These are phyloP conservation scores for Cystobasidiaceae sp. DNA, from an alignment of 1,284 basidiomycete genomes.

Conservation along the genomic window DNA sequence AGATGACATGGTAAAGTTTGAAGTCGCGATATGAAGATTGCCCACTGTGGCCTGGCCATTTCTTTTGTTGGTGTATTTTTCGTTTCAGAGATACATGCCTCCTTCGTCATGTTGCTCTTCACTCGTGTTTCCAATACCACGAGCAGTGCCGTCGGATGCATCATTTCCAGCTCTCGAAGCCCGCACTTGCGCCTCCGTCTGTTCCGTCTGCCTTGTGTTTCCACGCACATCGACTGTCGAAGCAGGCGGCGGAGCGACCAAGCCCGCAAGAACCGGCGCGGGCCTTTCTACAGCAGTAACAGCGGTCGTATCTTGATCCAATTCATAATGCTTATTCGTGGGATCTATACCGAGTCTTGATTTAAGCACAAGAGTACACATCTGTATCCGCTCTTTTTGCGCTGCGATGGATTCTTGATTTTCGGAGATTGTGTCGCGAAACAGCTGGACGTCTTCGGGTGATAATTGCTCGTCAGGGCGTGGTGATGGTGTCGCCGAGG, in stretches of 20 bases:
- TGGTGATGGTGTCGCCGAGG: too few relatives aligned
- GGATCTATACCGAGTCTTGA: conserved; percentile 16
- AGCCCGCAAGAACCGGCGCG: too few relatives aligned
- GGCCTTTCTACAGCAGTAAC: conserved; percentile 18
- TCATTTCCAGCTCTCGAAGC: background rate
- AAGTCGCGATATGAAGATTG: too few relatives aligned
- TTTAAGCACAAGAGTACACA: conserved; percentile 16
- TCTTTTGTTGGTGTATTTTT: too few relatives aligned
- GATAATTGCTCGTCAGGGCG: background rate
- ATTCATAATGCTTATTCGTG: conserved; percentile 18
- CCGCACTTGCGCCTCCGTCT: too few relatives aligned
- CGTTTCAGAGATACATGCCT: conserved; percentile 7
- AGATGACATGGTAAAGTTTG: too few relatives aligned
- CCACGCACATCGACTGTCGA: background rate
- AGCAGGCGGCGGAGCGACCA: background rate
- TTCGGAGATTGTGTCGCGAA: conserved; percentile 1
- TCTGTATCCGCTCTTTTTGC: conserved; percentile 21
- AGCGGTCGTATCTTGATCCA: conserved; percentile 25
- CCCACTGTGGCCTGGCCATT: too few relatives aligned
- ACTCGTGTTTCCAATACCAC: background rate
- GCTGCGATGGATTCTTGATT: conserved; percentile 16
- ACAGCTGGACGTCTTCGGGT: conserved; percentile 6
- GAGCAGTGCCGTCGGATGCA: background rate
- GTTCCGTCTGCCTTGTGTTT: background rate
- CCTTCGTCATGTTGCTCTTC: conserved; percentile 4